A percentile compares a stretch with the other conserved stretches of the same genome.
These are phyloP conservation scores for Phialemoniopsis sp. DNA, from an alignment of 2,329 filamentous ascomycete genomes.

Conservation along the genomic window DNA sequence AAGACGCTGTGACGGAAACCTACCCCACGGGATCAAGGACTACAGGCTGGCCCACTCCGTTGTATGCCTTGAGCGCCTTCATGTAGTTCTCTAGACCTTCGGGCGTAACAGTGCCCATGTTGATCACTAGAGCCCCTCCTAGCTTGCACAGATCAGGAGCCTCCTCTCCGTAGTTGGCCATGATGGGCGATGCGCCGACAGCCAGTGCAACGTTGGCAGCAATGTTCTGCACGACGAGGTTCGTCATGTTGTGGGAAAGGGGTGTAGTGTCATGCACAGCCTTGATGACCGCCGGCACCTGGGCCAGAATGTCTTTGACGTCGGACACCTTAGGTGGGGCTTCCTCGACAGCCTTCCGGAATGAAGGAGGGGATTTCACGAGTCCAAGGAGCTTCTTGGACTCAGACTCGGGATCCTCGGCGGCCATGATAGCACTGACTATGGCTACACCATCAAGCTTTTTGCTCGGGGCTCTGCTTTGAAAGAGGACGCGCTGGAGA, in stretches of 20 bases:
- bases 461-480: constrained; percentile 53
- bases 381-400: constrained; percentile 55
- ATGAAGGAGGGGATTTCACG: constrained; percentile 35
- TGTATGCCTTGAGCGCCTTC: constrained; percentile 77
- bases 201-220: constrained; percentile 86
- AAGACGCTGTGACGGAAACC: constrained; percentile 15
- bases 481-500: constrained; percentile 68
- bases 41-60: constrained; percentile 67
- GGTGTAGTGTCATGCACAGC: constrained; percentile 61
- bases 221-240: constrained; percentile 92
- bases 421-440: constrained; percentile 82
- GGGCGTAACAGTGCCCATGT: constrained; percentile 88
- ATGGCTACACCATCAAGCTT: constrained; percentile 77
- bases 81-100: constrained; percentile 69
- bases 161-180: constrained; percentile 85
- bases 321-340: constrained; percentile 1
- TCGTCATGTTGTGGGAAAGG: constrained; percentile 95
- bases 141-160: constrained; percentile 74
- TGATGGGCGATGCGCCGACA: constrained; percentile 86
- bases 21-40: constrained; percentile 86
- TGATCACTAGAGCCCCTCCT: constrained; percentile 78
- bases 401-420: constrained; percentile 60
- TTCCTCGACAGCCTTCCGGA: constrained; percentile 5
- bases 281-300: constrained; percentile 44
- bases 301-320: constrained; percentile 16